phyloP scores from a whole-genome alignment of 768 basidiomycete genomes.

The Mycena filopes region DNA sequence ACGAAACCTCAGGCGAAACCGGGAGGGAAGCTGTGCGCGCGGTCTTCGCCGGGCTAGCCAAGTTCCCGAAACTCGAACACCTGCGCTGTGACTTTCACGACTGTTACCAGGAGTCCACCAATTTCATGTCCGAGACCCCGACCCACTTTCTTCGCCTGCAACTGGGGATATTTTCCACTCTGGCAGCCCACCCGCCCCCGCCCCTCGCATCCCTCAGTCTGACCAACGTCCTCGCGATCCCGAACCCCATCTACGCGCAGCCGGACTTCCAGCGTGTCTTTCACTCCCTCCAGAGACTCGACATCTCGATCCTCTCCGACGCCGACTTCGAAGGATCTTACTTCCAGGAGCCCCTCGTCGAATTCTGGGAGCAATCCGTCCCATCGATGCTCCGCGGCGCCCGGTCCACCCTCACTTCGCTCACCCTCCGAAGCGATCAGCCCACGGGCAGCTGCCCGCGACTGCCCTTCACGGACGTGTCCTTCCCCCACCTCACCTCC shows the following conservation, averaged over 20 bases:
- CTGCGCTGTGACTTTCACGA: too few relatives aligned
- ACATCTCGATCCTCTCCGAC: slow-evolving; percentile 5
- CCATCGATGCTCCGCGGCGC: neutral
- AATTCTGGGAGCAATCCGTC: neutral
- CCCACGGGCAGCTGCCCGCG: neutral
- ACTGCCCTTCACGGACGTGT: neutral
- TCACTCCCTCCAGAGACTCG: neutral
- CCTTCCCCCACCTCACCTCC: neutral
- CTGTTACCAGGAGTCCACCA: too few relatives aligned
- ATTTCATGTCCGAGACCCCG: neutral
- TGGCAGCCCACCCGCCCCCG: slow-evolving; percentile 6
- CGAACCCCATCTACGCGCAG: slow-evolving; percentile 7
- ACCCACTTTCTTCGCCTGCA: neutral
- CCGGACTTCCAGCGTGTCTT: slow-evolving; percentile 6
- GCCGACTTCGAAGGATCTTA: neutral
- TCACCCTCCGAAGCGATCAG: neutral
- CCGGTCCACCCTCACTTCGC: neutral
- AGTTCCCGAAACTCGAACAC: too few relatives aligned
- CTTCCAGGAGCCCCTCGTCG: neutral
- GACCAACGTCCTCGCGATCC: slow-evolving; percentile 10
- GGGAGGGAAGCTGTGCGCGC: too few relatives aligned
- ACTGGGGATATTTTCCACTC: neutral
- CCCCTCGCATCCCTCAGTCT: slow-evolving; percentile 6
- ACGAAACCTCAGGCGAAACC: too few relatives aligned
- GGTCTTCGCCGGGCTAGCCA: too few relatives aligned